phyloP scores from a whole-genome alignment of 768 basidiomycete species.

The Mycena capillaripes region DNA sequence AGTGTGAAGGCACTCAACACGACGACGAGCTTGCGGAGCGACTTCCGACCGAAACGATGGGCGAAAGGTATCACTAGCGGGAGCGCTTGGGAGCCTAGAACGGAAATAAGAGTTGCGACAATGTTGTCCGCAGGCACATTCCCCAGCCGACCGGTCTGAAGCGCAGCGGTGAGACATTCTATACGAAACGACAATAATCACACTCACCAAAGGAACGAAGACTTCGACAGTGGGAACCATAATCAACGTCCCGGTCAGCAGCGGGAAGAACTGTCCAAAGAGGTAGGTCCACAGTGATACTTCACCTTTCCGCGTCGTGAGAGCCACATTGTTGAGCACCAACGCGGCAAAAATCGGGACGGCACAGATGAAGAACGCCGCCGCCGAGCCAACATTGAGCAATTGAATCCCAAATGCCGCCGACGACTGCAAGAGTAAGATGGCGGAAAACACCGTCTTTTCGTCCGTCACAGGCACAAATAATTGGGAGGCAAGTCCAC shows the following conservation, averaged over 20 bases:
- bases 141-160: conserved; percentile 86
- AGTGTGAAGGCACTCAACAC: conserved; percentile 62
- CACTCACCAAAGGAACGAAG: conserved; percentile 87
- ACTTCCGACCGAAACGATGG: conserved; percentile 71
- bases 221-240: conserved; percentile 79
- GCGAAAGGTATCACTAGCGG: conserved; percentile 79
- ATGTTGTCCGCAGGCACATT: conserved; percentile 92
- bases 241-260: conserved; percentile 71
- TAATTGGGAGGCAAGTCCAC: conserved; percentile 74
- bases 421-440: conserved; percentile 72
- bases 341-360: conserved; percentile 70
- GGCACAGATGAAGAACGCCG: conserved; percentile 76
- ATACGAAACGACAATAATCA: background rate
- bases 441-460: conserved; percentile 69
- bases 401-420: conserved; percentile 74
- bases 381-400: conserved; percentile 81
- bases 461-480: conserved; percentile 69
- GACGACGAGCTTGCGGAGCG: conserved; percentile 56
- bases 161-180: too few species aligned
- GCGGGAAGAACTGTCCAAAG: conserved; percentile 67
- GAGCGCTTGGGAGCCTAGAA: conserved; percentile 67
- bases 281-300: conserved; percentile 76
- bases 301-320: conserved; percentile 44
- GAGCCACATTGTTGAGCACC: conserved; percentile 61
- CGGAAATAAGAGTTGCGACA: conserved; percentile 82